Evolutionary conservation across 192 early-diverging fungal genomes (phyloP), one percentile per base, ranked within the genome.

Genomic region (Obelidium mucronatum): DNA sequence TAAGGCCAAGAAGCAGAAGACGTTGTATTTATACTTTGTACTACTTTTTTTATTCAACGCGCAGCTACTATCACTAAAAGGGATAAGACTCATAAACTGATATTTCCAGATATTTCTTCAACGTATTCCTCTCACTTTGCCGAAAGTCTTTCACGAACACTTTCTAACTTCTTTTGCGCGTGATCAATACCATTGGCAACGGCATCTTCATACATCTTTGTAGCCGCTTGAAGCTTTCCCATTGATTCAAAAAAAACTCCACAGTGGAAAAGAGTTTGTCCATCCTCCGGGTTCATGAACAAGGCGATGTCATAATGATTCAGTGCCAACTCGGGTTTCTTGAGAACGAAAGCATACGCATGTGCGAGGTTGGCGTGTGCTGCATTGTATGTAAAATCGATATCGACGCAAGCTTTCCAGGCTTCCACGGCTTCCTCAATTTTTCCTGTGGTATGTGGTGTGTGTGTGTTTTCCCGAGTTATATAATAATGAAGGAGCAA

Each of bases 301-400:
- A 85, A 56, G 1, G 93, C 93, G 26, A 84, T 76, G 59, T 85
- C 73, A 70, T 91, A 82, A 68, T 91, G 87, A 13, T 34, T 63
- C 3, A 93, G 61, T 0, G 91, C 89, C 55, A 59, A 71, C 13
- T 74, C 56, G 6, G 74, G 33, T 52, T 91, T 83, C 40, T 82
- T 83, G 26, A 90, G 71, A 35, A 84, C 76, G 11, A 84, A 48
- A 11, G 83, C 81, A 64, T 89, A 85, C 11, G 85, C 76, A 42
- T 91, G 91, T 5, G 90, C 93, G 40, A 91, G 67, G 73, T 93
- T 94, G 60, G 91, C 90, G 65, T 91, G 90, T 2, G 88, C 91
- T 73, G 93, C 93, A 0, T 87, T 78, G 8, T 84, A 79, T 34
- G 72, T 64, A 0, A 88, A 84, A n/a, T 83, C 81, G 24, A 90